Evolutionary conservation across 768 basidiomycete species (phyloP), one percentile per base, ranked within the genome.

Genomic region (Pulveroboletus ravenelii): DNA sequence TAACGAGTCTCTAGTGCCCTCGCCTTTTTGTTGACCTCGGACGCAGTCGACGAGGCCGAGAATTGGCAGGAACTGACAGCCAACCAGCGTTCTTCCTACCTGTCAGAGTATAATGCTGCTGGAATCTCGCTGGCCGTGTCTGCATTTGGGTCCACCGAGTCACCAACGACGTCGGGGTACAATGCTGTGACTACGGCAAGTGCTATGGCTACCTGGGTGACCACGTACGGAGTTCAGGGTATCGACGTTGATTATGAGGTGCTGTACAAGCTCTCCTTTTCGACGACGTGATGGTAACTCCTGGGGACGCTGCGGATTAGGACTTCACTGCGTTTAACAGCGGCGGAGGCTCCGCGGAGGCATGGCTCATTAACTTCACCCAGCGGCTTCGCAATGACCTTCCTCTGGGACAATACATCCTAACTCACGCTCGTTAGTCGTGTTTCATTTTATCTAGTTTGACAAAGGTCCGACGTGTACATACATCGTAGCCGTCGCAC

Each of bases 71-170:
- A 48, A 20, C 62, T 78, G 6, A 63, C 70, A 1, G 63, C 69
- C 1, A 56, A 57, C 25, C 56, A 75, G 34, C 74, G 76, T 20
- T 54, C 71, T 6, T 38, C 69, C 7, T 72, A 78, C 57, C 68
- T 79, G 51, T 57, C 74, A 1, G 70, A 77, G 50, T 84, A 83
- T 50, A 64, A 64, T 15, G 72, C 73, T 0, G 78, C 78, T 13
- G 80, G 81, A 7, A 80, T 82, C 61, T 76, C 75, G 38, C 60
- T 84, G 23, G 72, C 83, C 50, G 81, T 82, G 5, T 79, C 79
- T 39, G 72, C 70, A 1, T 82, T 83, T 57, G 78, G 78, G 6
- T 70, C 75, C 9, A 68, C 66, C 10, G 59, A 64, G 48, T 62
- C 68, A 0, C 78, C 78, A 1, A 80, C 77, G 2, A 63, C 73